Conservation (phyloP, 2,329 filamentous ascomycete species). For the Trichoderma hamatum region DNA sequence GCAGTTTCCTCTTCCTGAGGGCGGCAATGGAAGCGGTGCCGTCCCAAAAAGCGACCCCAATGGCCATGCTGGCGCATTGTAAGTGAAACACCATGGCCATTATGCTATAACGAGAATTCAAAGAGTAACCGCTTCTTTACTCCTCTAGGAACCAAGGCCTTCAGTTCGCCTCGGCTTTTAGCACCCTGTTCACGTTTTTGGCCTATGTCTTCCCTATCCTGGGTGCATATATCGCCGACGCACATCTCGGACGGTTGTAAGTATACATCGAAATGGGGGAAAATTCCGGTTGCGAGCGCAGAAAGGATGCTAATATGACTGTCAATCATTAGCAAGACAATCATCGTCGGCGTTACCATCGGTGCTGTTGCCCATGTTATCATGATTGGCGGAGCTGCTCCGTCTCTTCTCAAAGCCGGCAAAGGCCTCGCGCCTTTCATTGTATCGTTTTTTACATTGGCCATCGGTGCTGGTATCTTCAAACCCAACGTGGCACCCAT, state of each 20-base stretch:
- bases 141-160: slow-evolving; percentile 20
- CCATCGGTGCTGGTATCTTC: slow-evolving; percentile 26
- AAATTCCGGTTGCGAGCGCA: no score
- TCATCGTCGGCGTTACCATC: slow-evolving; percentile 23
- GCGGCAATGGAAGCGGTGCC: slow-evolving; percentile 24
- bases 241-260: slow-evolving; percentile 26
- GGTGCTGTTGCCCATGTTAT: slow-evolving; percentile 27
- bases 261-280: background rate
- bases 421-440: slow-evolving; percentile 26
- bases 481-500: slow-evolving; percentile 27
- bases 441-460: slow-evolving; percentile 24
- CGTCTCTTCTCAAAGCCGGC: slow-evolving; percentile 24
- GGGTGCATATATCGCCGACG: slow-evolving; percentile 26
- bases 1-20: slow-evolving; percentile 26
- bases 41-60: slow-evolving; percentile 26
- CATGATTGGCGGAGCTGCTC: slow-evolving; percentile 26
- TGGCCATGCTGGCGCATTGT: slow-evolving; percentile 26
- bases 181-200: slow-evolving; percentile 27
- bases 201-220: slow-evolving; percentile 28
- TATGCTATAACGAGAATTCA: background rate
- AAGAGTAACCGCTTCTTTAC: background rate
- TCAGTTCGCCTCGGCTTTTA: slow-evolving; percentile 27
- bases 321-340: slow-evolving; percentile 15
- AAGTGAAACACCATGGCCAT: background rate
- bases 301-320: background rate